Evolutionary conservation across 306 rosid species (phyloP).

Genomic region (Begonia fuchsioides): DNA sequence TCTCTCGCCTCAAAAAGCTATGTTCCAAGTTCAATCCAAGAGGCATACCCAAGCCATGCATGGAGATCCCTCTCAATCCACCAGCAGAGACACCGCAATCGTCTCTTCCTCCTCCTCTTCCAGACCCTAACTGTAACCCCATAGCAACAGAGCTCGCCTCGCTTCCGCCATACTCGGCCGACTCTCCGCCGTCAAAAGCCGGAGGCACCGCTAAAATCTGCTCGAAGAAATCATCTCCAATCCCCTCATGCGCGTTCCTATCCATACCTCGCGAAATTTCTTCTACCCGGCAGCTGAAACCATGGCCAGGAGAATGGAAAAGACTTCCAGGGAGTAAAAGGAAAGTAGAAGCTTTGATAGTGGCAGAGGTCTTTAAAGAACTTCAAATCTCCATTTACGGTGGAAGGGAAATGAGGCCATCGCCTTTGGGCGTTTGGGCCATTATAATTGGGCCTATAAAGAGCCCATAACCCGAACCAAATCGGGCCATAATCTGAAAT

Average conservation of each 20-base stretch:
- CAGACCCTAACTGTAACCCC: slow-evolving; percentile 48
- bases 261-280: slow-evolving; percentile 31
- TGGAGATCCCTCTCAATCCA: slow-evolving; percentile 4
- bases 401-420: no score
- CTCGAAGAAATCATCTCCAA: slow-evolving; percentile 46
- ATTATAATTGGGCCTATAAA: no score
- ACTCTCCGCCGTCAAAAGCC: slow-evolving; percentile 13
- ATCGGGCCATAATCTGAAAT: no score
- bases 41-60: slow-evolving; percentile 49
- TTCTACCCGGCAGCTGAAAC: no score
- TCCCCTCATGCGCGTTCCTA: slow-evolving; percentile 55
- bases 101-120: slow-evolving; percentile 8
- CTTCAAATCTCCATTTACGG: no score
- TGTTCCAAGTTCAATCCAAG: slow-evolving; percentile 77
- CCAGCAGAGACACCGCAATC: slow-evolving; percentile 9
- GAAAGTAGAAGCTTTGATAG: no score
- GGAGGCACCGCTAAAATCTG: slow-evolving; percentile 65
- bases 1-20: slow-evolving; percentile 37
- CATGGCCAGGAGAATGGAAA: background rate
- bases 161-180: slow-evolving; percentile 19
- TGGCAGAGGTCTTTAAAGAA: no score
- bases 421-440: no score
- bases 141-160: slow-evolving; percentile 39
- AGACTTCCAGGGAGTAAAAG: no score
- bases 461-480: background rate